Percentiles rank a stretch among this genome's conserved stretches.
Evolutionary conservation across 108 stramenopile species (phyloP).

Genomic region (Stephanodiscus minutulus): DNA sequence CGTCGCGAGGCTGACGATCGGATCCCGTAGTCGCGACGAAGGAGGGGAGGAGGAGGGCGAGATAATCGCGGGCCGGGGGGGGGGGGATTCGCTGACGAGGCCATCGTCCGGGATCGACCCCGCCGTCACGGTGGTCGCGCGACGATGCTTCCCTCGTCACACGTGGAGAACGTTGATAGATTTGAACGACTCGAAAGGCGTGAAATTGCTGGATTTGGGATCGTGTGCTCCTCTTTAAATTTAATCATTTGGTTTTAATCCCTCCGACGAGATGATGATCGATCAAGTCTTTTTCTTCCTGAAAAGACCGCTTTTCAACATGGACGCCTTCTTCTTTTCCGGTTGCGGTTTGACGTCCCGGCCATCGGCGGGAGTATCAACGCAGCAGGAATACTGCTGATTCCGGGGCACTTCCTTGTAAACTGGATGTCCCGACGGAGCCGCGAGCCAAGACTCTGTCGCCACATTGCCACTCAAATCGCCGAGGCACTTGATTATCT

Average conservation of each 20-base stretch:
- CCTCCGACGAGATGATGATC: background rate
- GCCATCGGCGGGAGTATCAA: background rate
- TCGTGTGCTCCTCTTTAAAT: background rate
- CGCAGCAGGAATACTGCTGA: background rate
- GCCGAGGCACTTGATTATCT: slow-evolving; percentile 40
- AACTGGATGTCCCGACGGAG: slow-evolving; percentile 63
- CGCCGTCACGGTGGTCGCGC: background rate
- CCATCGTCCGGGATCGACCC: background rate
- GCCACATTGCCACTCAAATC: slow-evolving; percentile 33
- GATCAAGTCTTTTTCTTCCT: slow-evolving; percentile 1
- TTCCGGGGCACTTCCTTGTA: slow-evolving; percentile 28
- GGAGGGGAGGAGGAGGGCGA: background rate
- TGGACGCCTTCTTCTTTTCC: slow-evolving; percentile 8
- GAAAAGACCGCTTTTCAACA: background rate
- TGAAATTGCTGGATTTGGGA: background rate
- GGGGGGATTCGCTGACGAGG: background rate
- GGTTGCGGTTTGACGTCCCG: background rate
- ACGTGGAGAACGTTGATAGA: slow-evolving; percentile 15
- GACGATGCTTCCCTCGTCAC: slow-evolving; percentile 4
- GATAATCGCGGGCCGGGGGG: background rate
- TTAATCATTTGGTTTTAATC: background rate
- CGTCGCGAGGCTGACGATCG: slow-evolving; percentile 15
- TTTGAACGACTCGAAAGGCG: slow-evolving; percentile 2
- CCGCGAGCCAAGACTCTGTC: slow-evolving; percentile 51
- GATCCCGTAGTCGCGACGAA: background rate